A percentile compares a stretch with the other conserved stretches of the same genome.
phyloP scores from a whole-genome alignment of 2,329 filamentous ascomycete genomes.

The Fusarium sulawesiense region DNA sequence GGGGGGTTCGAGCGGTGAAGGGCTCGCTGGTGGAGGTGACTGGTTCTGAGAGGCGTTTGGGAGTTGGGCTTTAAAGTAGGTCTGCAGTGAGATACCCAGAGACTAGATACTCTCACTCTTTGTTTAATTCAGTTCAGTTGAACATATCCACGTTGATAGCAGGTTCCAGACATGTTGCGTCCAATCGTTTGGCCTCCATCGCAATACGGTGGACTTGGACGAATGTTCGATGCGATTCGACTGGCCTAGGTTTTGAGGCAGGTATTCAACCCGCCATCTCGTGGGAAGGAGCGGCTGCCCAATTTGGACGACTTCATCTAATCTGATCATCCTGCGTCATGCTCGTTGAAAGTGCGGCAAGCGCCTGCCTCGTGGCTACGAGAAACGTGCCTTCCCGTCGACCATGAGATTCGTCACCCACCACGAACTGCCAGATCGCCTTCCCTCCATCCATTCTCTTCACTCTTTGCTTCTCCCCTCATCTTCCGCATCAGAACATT shows the following conservation, averaged over 20 bases:
- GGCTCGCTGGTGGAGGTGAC: background rate
- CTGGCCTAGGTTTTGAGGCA: background rate
- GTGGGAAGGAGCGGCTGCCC: background rate
- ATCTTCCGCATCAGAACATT: background rate
- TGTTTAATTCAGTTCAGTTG: background rate
- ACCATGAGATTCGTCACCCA: background rate
- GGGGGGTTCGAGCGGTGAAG: no score
- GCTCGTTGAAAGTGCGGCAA: background rate
- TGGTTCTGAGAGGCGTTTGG: slow-evolving; percentile 11
- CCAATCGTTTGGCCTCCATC: background rate
- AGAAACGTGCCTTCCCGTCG: background rate
- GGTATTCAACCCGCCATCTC: background rate
- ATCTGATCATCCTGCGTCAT: background rate
- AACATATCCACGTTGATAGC: background rate
- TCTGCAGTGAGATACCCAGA: slow-evolving; percentile 31
- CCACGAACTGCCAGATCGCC: background rate
- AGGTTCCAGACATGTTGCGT: background rate
- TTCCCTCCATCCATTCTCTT: background rate
- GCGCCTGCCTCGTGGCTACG: slow-evolving; percentile 2
- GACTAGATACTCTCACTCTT: slow-evolving; percentile 10
- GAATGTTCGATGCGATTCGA: no score
- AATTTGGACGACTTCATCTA: background rate
- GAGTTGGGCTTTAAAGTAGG: slow-evolving; percentile 14
- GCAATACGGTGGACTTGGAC: no score
- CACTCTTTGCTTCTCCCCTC: background rate